These are phyloP conservation scores for Chenopodium quinoa DNA, from an alignment of 148 eudicot species.

Conservation along the genomic window DNA sequence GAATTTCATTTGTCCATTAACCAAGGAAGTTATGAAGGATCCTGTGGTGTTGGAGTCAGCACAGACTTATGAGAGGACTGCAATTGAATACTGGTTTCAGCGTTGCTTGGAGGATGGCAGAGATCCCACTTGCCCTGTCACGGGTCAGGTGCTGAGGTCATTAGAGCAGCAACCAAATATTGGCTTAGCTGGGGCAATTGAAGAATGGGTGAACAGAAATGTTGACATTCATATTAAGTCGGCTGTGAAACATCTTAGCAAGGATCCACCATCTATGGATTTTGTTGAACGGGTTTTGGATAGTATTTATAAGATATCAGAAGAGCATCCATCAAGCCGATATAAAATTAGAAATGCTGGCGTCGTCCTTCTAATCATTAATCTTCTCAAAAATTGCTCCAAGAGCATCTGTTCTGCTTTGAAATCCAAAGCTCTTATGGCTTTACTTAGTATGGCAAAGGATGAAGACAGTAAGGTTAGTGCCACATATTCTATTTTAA, in stretches of 20 bases:
- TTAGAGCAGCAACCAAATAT: conserved; percentile 63
- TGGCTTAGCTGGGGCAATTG: conserved; percentile 74
- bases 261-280: conserved; percentile 38
- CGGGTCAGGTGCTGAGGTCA: conserved; percentile 55
- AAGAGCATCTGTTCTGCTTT: conserved; percentile 39
- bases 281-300: conserved; percentile 42
- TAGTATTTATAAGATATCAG: conserved; percentile 47
- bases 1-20: conserved; percentile 65
- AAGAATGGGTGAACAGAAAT: conserved; percentile 67
- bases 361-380: conserved; percentile 38
- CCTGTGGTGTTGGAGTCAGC: conserved; percentile 70
- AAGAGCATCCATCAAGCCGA: conserved; percentile 55
- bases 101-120: conserved; percentile 66
- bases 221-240: conserved; percentile 55
- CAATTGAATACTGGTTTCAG: conserved; percentile 69
- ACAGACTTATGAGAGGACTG: conserved; percentile 62
- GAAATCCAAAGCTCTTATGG: conserved; percentile 62
- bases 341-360: conserved; percentile 58
- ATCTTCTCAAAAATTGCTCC: conserved; percentile 41
- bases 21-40: conserved; percentile 73
- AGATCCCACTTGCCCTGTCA: conserved; percentile 76
- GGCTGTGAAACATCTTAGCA: conserved; percentile 47
- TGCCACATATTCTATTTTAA: conserved; percentile 1
- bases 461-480: conserved; percentile 72
- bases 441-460: conserved; percentile 55